Evolutionary conservation across 129 eudicot genomes (phyloP).

Genomic region (Centaurea solstitialis): DNA sequence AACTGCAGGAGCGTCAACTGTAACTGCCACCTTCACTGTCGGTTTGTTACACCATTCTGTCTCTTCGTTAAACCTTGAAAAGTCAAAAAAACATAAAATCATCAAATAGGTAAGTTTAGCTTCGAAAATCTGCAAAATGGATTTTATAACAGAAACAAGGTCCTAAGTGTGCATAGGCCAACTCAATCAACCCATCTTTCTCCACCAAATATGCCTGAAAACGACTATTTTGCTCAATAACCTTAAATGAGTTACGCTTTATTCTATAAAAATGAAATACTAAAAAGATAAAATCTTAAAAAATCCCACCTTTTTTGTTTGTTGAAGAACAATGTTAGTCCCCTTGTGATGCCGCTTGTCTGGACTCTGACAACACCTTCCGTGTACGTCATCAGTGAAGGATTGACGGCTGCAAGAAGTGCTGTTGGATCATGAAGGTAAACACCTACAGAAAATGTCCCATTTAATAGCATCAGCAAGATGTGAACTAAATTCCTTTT

Average conservation of each 20-base stretch:
- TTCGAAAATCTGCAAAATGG: neutral
- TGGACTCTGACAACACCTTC: slow-evolving; percentile 97
- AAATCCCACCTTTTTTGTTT: slow-evolving; percentile 74
- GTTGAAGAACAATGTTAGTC: slow-evolving; percentile 79
- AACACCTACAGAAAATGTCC: slow-evolving; percentile 56
- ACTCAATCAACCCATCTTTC: too few species aligned
- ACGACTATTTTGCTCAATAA: too few species aligned
- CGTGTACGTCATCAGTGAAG: slow-evolving; percentile 72
- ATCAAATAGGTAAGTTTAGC: too few species aligned
- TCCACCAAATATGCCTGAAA: too few species aligned
- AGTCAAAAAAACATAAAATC: neutral
- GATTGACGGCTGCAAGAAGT: slow-evolving; percentile 84
- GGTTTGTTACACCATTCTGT: slow-evolving; percentile 93
- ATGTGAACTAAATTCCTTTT: too few species aligned
- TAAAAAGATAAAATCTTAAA: neutral
- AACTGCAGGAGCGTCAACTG: slow-evolving; percentile 81
- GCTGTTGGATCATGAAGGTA: slow-evolving; percentile 96
- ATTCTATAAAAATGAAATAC: too few species aligned
- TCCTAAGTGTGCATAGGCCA: neutral
- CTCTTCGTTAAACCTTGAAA: slow-evolving; percentile 70
- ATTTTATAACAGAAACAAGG: neutral
- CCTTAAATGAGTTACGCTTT: too few species aligned
- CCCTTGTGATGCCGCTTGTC: slow-evolving; percentile 83
- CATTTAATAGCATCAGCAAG: slow-evolving; percentile 14
- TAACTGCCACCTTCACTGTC: slow-evolving; percentile 90